Evolutionary conservation across 1,284 basidiomycete species (phyloP).

Genomic region (Farysia itapuensis): DNA sequence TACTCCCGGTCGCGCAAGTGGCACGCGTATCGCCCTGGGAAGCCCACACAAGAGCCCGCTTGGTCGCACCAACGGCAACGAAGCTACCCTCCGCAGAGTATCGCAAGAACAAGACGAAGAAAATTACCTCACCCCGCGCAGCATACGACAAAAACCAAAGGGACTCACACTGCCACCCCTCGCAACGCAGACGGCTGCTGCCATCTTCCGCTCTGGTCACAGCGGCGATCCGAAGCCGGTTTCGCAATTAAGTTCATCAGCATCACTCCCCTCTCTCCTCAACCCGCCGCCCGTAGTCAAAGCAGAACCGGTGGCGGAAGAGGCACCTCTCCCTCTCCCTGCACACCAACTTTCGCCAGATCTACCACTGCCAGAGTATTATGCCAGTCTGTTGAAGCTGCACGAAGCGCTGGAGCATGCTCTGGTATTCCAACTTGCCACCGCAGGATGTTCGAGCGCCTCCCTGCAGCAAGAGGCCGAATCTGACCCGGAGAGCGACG

Average conservation of each 20-base stretch:
- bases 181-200: conserved; percentile 27
- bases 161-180: conserved; percentile 17
- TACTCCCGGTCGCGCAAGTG: conserved; percentile 26
- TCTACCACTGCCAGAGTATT: conserved; percentile 39
- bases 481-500: conserved; percentile 3
- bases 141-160: conserved; percentile 24
- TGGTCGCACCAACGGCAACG: conserved; percentile 1
- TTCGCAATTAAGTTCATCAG: background rate
- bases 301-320: background rate
- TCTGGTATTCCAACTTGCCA: conserved; percentile 54
- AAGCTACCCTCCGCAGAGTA: too few species aligned
- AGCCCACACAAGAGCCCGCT: conserved; percentile 23
- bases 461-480: conserved; percentile 8
- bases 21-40: conserved; percentile 18
- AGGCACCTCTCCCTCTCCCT: conserved; percentile 2
- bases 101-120: conserved; percentile 36
- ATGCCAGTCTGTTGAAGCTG: conserved; percentile 35
- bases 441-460: conserved; percentile 36
- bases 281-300: too few species aligned
- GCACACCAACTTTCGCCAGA: conserved; percentile 16
- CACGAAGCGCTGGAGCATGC: conserved; percentile 52
- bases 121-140: conserved; percentile 21
- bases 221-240: background rate
- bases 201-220: conserved; percentile 15
- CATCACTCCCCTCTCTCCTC: too few species aligned